Conservation (phyloP, 805 yeast species). For the Grigorovia humatica region DNA sequence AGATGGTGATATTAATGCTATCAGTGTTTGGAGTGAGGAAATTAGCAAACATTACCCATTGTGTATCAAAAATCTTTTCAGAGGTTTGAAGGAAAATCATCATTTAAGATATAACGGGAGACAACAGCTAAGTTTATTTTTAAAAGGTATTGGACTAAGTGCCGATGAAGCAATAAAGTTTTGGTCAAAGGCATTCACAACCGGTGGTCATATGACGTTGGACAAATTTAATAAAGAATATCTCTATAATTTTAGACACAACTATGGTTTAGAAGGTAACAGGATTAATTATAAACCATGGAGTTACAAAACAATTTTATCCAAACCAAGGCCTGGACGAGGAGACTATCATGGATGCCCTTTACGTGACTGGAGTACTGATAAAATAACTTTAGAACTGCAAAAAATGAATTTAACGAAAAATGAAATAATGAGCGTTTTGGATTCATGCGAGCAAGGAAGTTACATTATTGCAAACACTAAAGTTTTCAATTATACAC, state of each 20-base stretch:
- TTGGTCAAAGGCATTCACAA: conserved; percentile 65
- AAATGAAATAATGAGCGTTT: conserved; percentile 43
- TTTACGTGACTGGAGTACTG: conserved; percentile 64
- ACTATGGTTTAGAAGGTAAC: conserved; percentile 87
- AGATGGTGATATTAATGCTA: conserved; percentile 48
- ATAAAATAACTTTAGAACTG: conserved; percentile 47
- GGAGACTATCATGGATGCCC: conserved; percentile 90
- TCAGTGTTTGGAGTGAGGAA: conserved; percentile 43
- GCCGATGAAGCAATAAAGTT: conserved; percentile 82
- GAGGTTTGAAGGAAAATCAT: conserved; percentile 45
- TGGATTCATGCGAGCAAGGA: conserved; percentile 56
- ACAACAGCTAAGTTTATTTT: conserved; percentile 72
- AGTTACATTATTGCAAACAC: conserved; percentile 85
- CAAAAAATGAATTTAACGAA: conserved; percentile 41
- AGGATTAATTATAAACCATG: conserved; percentile 76
- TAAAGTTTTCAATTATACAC: conserved; percentile 67
- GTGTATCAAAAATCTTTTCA: conserved; percentile 62
- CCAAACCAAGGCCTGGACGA: conserved; percentile 57
- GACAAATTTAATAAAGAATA: conserved; percentile 85
- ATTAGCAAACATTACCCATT: conserved; percentile 66
- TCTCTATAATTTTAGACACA: conserved; percentile 77
- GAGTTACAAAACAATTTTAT: conserved; percentile 70
- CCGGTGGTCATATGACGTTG: conserved; percentile 39
- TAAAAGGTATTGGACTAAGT: conserved; percentile 81
- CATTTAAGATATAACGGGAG: conserved; percentile 81